These are phyloP conservation scores for Metarhizium robertsii DNA, from an alignment of 2,329 filamentous ascomycete species.

Conservation along the genomic window DNA sequence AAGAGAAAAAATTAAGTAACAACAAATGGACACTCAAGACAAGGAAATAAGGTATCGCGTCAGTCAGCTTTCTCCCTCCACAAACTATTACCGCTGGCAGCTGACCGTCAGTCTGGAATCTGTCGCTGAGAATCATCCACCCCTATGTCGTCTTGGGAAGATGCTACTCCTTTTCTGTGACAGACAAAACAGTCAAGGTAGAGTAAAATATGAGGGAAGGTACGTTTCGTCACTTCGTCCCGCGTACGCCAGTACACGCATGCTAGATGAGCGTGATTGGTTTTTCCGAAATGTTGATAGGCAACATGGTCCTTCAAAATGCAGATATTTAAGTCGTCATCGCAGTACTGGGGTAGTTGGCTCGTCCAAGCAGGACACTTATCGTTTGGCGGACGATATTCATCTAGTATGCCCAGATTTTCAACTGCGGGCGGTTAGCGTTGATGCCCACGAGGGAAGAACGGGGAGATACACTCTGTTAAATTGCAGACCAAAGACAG, in stretches of 20 bases:
- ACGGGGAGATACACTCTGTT: background rate
- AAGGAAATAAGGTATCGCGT: conserved; percentile 26
- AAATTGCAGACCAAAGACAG: background rate
- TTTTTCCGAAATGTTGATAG: conserved; percentile 17
- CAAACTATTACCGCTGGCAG: conserved; percentile 15
- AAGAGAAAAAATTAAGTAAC: conserved; percentile 7
- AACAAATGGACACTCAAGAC: conserved; percentile 11
- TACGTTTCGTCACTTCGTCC: conserved; percentile 31
- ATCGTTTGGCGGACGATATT: conserved; percentile 13
- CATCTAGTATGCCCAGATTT: conserved; percentile 74
- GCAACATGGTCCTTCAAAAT: conserved; percentile 21
- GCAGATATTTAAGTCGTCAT: conserved; percentile 15
- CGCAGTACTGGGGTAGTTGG: conserved; percentile 18
- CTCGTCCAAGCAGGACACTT: conserved; percentile 17
- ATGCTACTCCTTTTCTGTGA: background rate
- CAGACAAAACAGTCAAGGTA: conserved; percentile 8
- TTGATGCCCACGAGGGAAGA: background rate
- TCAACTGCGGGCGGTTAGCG: conserved; percentile 47
- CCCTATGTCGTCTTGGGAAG: background rate
- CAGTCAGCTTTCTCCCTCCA: conserved; percentile 17
- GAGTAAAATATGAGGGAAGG: conserved; percentile 20
- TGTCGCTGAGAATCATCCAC: conserved; percentile 7
- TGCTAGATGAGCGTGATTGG: conserved; percentile 20
- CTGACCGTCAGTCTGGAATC: conserved; percentile 13
- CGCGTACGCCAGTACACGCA: conserved; percentile 27